Base-by-base conservation (phyloP, 2,329 filamentous ascomycete genomes). In the Lecanosticta acicola region DNA sequence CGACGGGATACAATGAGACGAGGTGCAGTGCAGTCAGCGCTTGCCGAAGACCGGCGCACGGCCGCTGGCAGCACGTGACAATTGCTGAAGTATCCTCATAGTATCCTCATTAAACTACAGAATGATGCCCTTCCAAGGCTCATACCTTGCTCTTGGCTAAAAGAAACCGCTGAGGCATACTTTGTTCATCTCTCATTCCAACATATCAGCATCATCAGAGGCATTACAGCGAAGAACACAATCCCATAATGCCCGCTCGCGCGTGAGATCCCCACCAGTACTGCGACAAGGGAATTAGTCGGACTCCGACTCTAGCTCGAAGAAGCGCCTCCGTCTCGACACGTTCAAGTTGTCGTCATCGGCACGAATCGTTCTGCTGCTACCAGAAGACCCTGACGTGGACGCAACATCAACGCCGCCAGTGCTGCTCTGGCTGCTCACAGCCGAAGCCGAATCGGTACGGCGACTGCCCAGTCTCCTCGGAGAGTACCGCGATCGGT, bases 281-380 rank as follows among this genome's bases (percentile, higher is more conserved):
- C n/a, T n/a, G n/a, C n/a, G n/a, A n/a, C n/a, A n/a, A n/a, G n/a
- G n/a, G n/a, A n/a, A n/a, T 29, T 29, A 29, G 24, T 29, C 24
- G 24, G 24, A 29, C 7, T 29, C 24, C 24, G 24, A 29, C 11
- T 5, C 24, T 7, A 29, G 5, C 5, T 29, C 24, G 24, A 7
- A 29, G 24, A 11, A 29, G 7, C 11, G 24, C 11, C 24, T 29
- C 24, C 24, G 7, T 11, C 24, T n/a, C n/a, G n/a, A n/a, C n/a
- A n/a, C n/a, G n/a, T n/a, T n/a, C n/a, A n/a, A 11, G 11, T 7
- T 29, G 24, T 19, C 35, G 19, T 11, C 29, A 7, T 33, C 26
- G 9, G 39, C 39, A 14, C 41, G 40, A 32, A 51, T 32, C 13
- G 53, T 54, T 32, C 29, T 38, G 40, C 53, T 51, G 29, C 50